Base-by-base conservation (phyloP, 2,329 filamentous ascomycete genomes). In the Ophiostoma tasmaniense region DNA sequence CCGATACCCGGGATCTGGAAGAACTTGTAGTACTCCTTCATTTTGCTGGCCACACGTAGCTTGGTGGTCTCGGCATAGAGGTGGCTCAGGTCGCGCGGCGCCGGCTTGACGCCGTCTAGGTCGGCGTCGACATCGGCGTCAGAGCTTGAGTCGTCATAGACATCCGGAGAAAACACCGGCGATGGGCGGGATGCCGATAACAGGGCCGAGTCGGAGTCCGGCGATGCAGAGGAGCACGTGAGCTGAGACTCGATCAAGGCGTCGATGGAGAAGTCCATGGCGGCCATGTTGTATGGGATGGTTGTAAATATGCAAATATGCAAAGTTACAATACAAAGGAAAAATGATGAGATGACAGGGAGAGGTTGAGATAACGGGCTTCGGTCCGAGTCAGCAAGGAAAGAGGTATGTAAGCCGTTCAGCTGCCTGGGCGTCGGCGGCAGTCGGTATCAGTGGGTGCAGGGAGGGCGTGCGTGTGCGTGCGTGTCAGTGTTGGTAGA, bases 11-110 rank as follows among this genome's bases (percentile, higher is more conserved):
- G 86, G 67, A 88, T 86, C 73, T 76, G 72, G 74, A 95, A 95
- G 79, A 91, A 96, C 78, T 92, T 92, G 82, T 97, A 97, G 78
- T 93, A 92, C 50, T 84, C 66, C 81, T 97, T 97, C 77, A 96
- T 84, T 61, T 81, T 81, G 75, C 88, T 95, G 7, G 85, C 81
- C 7, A 81, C 74, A 10, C 92, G 85, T 64, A 85, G 84, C 75
- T 84, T 88, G 65, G 92, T 90, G 62, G 87, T 83, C 69, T 86
- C 82, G 0, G 91, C 93, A 73, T 89, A 89, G 76, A 93, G 89
- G 76, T 97, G 91, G 73, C 88, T 90, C 71, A 97, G 82, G 77
- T 97, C 90, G 73, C 87, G 80, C 6, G 93, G 92, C 69, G 74
- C 61, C 33, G 61, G 61, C 61, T 64, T 64, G 61, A 64, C 61